Evolutionary conservation across 139 green algal genomes (phyloP).

Genomic region (Mesotaenium endlicherianum): DNA sequence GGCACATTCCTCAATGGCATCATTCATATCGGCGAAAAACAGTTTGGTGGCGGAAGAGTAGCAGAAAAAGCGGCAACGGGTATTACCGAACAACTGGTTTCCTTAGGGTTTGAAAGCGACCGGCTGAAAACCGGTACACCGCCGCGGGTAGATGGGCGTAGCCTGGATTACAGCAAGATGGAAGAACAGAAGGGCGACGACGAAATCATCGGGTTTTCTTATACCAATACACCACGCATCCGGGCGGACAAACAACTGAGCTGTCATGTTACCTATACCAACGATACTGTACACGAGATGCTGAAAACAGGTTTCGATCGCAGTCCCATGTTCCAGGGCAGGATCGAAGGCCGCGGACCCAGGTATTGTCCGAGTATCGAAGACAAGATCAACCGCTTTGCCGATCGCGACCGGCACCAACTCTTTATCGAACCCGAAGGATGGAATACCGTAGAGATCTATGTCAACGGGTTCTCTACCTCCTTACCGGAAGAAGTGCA

Average conservation of each 20-base stretch:
- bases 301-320: no score
- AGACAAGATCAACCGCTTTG: slow-evolving; percentile 95
- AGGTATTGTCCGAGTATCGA: slow-evolving; percentile 97
- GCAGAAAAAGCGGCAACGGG: slow-evolving; percentile 79
- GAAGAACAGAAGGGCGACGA: slow-evolving; percentile 72
- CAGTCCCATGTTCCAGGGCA: no score
- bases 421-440: slow-evolving; percentile 92
- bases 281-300: no score
- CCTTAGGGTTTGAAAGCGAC: slow-evolving; percentile 85
- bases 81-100: slow-evolving; percentile 78
- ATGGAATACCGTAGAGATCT: slow-evolving; percentile 84
- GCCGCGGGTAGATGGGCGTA: slow-evolving; percentile 78
- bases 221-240: no score
- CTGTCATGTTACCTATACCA: no score
- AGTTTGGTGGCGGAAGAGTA: slow-evolving; percentile 77
- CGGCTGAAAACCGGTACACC: slow-evolving; percentile 92
- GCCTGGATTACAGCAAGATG: slow-evolving; percentile 72
- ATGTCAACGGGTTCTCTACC: slow-evolving; percentile 71
- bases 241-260: no score
- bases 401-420: slow-evolving; percentile 84
- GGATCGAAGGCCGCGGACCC: no score
- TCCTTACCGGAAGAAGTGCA: no score
- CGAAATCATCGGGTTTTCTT: slow-evolving; percentile 77
- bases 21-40: slow-evolving; percentile 85
- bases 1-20: slow-evolving; percentile 94